Conservation (phyloP, 768 basidiomycete species). For the Hygrocybe coccinea region DNA sequence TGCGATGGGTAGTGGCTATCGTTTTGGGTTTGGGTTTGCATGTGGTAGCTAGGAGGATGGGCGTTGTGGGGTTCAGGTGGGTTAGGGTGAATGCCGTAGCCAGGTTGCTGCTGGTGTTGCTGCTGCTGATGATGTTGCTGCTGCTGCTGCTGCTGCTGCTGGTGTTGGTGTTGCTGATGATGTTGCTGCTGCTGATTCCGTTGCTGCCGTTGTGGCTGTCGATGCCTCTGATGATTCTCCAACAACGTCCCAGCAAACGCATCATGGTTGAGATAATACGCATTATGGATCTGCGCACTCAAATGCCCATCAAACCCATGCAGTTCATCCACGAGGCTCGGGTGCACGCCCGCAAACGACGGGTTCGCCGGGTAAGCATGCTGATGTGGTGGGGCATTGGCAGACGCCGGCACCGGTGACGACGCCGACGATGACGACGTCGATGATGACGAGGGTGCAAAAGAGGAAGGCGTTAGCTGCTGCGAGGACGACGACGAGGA, state of each 20-base stretch:
- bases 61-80: too few species aligned
- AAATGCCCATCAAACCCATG: slow-evolving; percentile 54
- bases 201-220: slow-evolving; percentile 16
- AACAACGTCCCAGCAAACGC: slow-evolving; percentile 30
- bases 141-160: slow-evolving; percentile 13
- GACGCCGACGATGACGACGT: slow-evolving; percentile 12
- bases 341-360: slow-evolving; percentile 49
- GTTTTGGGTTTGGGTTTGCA: too few species aligned
- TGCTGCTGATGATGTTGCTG: slow-evolving; percentile 4
- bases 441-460: not conserved
- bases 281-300: slow-evolving; percentile 45
- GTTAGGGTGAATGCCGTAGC: too few species aligned
- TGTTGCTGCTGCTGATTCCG: slow-evolving; percentile 7
- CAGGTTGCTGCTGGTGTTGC: not conserved
- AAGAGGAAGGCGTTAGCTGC: not conserved
- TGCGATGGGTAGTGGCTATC: too few species aligned
- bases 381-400: slow-evolving; percentile 26
- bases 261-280: slow-evolving; percentile 37
- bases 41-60: too few species aligned
- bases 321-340: slow-evolving; percentile 51
- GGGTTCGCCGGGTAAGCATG: slow-evolving; percentile 32
- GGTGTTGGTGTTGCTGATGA: not conserved
- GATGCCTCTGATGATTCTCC: slow-evolving; percentile 18
- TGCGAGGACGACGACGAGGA: not conserved
- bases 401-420: slow-evolving; percentile 20